Percentiles rank a stretch among this genome's conserved stretches.
Evolutionary conservation across 1,139 yeast species (phyloP).

Genomic region (Kodamaea suecica): DNA sequence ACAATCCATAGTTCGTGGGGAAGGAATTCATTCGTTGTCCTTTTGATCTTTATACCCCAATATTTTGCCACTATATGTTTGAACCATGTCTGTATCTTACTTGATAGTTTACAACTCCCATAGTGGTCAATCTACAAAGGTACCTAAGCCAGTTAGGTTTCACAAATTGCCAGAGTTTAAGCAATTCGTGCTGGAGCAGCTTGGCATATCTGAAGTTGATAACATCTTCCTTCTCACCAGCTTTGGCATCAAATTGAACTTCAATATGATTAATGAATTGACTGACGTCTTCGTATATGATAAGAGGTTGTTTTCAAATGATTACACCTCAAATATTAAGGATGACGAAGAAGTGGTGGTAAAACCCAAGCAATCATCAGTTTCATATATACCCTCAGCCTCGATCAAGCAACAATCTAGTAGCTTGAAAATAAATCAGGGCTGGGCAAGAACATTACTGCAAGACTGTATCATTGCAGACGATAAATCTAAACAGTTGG

Average conservation of each 20-base stretch:
- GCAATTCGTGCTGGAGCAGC: constrained; percentile 15
- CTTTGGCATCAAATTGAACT: constrained; percentile 61
- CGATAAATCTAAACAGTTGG: constrained; percentile 19
- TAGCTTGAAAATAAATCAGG: constrained; percentile 4
- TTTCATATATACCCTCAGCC: background rate
- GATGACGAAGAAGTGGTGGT: background rate
- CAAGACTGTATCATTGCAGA: constrained; percentile 21
- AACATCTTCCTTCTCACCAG: constrained; percentile 61
- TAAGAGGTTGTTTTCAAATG: constrained; percentile 43
- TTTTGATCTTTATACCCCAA: background rate
- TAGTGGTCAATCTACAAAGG: constrained; percentile 31
- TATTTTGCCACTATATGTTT: background rate
- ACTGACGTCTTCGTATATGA: constrained; percentile 60
- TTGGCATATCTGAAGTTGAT: constrained; percentile 21
- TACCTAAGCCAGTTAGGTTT: constrained; percentile 45
- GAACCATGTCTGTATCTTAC: constrained; percentile 13
- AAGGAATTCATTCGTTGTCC: too few species aligned
- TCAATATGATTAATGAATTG: constrained; percentile 43
- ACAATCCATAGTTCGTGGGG: too few species aligned
- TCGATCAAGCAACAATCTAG: constrained; percentile 1
- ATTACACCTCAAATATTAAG: constrained; percentile 1
- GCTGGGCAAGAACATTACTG: constrained; percentile 27
- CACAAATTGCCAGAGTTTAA: constrained; percentile 27
- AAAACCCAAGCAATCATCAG: background rate
- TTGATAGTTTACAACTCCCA: constrained; percentile 41